Base-by-base conservation (phyloP, 768 basidiomycete genomes). In the Lactifluus pinguis region DNA sequence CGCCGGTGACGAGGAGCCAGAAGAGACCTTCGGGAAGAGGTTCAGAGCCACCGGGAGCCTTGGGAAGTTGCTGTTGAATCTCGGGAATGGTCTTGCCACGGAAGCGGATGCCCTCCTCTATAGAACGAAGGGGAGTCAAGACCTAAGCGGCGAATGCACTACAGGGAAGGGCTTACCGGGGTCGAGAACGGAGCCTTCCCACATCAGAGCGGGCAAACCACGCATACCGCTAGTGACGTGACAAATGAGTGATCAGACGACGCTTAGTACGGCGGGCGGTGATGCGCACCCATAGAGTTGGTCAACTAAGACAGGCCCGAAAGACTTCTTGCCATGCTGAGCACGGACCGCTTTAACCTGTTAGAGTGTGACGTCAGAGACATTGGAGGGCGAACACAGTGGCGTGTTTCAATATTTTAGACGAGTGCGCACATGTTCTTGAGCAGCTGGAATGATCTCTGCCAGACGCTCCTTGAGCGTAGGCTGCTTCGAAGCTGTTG, bases 181-280 rank as follows among this genome's bases (percentile, higher is more conserved):
- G 72, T 98, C 95, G 65, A 98, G 85, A 62, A 98, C 95, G 58
- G 95, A 98, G 62, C 90, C 95, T 66, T 98, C 95, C 95, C 95
- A 98, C 68, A 98, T 92, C 67, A 98, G 84, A 55, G 93, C 94
- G 66, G 95, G 90, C 51, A 92, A 81, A 63, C 90, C 88, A 64
- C 89, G 79, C 89, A 92, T 91, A 56, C 91, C 90, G 67, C 89
- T 92, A 63, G 1, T 66, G 56, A 62, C 51, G 10, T 34, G 56
- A 64, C 50, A 49, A 2, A 30, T 51, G 39, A 32, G 60, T 55
- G 61, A 50, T 49, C 65, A 51, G 58, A 44, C 9, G 54, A 50
- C 30, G n/a, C 59, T 49, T 30, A 44, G 36, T 32, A 41, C 15
- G 34, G 29, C 9, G 1, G 36, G 44, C 39, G 36, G 63, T 62